A percentile compares a stretch with the other conserved stretches of the same genome.
phyloP scores from a whole-genome alignment of 2,329 filamentous ascomycete genomes.

The Botrytis paeoniae region DNA sequence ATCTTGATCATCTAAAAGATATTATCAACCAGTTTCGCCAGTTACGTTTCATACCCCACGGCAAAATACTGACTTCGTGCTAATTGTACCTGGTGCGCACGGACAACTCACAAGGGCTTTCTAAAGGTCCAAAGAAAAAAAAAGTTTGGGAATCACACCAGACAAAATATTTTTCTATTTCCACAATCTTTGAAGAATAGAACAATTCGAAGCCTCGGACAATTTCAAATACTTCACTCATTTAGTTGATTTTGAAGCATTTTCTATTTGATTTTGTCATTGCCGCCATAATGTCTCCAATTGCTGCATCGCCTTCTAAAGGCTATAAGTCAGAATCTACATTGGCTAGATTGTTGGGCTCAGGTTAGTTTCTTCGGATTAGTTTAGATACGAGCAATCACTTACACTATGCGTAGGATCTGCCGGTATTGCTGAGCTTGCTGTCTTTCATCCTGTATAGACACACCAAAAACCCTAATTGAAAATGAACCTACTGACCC shows the following conservation, averaged over 20 bases:
- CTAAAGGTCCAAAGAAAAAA: constrained; percentile 11
- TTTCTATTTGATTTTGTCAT: constrained; percentile 3
- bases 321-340: constrained; percentile 83
- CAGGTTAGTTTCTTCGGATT: constrained; percentile 57
- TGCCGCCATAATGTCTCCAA: constrained; percentile 27
- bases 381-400: neutral
- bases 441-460: constrained; percentile 84
- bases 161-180: constrained; percentile 15
- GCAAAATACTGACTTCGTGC: neutral
- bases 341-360: constrained; percentile 82
- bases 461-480: constrained; percentile 8
- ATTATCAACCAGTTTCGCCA: neutral
- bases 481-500: constrained; percentile 32
- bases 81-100: constrained; percentile 7
- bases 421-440: constrained; percentile 88
- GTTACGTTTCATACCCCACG: neutral
- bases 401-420: constrained; percentile 58
- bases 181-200: constrained; percentile 11
- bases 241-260: constrained; percentile 16
- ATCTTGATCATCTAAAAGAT: neutral
- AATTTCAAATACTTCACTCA: constrained; percentile 13
- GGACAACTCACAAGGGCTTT: constrained; percentile 12
- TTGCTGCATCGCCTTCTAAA: constrained; percentile 42
- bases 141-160: constrained; percentile 13
- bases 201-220: neutral